A percentile compares a stretch with the other conserved stretches of the same genome.
Conservation (phyloP, 306 rosid species). For the Benincasa hispida region DNA sequence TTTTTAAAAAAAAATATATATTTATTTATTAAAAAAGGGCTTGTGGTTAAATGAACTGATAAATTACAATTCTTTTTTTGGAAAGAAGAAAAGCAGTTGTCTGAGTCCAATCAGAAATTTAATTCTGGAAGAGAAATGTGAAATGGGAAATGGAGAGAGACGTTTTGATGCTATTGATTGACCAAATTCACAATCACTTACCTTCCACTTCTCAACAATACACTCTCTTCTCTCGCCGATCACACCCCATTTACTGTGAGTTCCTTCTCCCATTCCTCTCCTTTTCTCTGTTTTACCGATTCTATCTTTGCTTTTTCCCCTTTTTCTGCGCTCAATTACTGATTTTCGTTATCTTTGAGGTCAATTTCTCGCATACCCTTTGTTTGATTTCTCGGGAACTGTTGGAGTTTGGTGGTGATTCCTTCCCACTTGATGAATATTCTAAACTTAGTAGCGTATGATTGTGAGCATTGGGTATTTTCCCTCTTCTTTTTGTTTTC, state of each 20-base stretch:
- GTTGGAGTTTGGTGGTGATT: background rate
- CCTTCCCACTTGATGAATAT: background rate
- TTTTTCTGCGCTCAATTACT: background rate
- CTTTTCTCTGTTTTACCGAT: background rate
- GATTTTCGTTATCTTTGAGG: background rate
- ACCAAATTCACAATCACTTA: background rate
- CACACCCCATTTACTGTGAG: background rate
- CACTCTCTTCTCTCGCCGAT: conserved; percentile 1
- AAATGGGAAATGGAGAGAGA: background rate
- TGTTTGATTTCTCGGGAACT: background rate
- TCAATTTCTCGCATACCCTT: background rate
- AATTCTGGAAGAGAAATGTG: background rate
- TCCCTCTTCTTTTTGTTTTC: background rate
- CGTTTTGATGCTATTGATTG: background rate
- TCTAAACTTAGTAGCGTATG: background rate
- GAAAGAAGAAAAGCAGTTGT: background rate
- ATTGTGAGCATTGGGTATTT: background rate
- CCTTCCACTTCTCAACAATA: background rate
- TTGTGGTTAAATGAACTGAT: background rate
- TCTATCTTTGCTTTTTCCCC: background rate
- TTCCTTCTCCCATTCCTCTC: background rate
- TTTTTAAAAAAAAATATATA: too few relatives aligned
- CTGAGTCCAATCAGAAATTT: background rate
- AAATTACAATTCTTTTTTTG: background rate
- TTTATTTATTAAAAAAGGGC: too few relatives aligned